A percentile compares a stretch with the other conserved stretches of the same genome.
These are phyloP conservation scores for Mediolabrus comicus DNA, from an alignment of 108 stramenopile species.

Conservation along the genomic window DNA sequence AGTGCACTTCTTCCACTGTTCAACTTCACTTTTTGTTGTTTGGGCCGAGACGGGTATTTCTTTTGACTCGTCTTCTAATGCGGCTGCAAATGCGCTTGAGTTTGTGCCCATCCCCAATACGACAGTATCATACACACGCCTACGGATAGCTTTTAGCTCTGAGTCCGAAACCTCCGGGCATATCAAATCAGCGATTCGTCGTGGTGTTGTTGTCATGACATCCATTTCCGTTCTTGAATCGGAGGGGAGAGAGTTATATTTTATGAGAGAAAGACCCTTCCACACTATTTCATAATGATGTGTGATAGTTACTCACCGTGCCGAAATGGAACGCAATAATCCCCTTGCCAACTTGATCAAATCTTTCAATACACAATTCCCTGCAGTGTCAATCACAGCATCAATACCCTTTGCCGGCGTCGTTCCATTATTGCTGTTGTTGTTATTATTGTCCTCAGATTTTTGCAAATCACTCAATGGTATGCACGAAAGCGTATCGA, in stretches of 20 bases:
- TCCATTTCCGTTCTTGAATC: constrained; percentile 68
- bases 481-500: constrained; percentile 39
- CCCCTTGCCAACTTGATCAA: constrained; percentile 34
- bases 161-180: constrained; percentile 60
- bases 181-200: constrained; percentile 75
- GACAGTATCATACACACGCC: constrained; percentile 85
- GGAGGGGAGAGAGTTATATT: no score
- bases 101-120: constrained; percentile 71
- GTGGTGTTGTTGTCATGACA: constrained; percentile 77
- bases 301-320: constrained; percentile 36
- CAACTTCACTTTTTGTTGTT: constrained; percentile 37
- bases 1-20: constrained; percentile 75
- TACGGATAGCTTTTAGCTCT: constrained; percentile 68
- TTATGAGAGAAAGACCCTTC: background rate
- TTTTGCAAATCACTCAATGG: constrained; percentile 27
- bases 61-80: constrained; percentile 50
- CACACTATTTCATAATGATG: background rate
- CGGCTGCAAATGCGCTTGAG: constrained; percentile 19
- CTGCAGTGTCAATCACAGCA: constrained; percentile 17
- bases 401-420: constrained; percentile 18
- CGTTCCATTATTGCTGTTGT: constrained; percentile 1
- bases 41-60: constrained; percentile 44
- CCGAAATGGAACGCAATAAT: constrained; percentile 36
- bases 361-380: constrained; percentile 27
- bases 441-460: background rate